Evolutionary conservation across 306 rosid species (phyloP).

Genomic region (Vigna unguiculata): DNA sequence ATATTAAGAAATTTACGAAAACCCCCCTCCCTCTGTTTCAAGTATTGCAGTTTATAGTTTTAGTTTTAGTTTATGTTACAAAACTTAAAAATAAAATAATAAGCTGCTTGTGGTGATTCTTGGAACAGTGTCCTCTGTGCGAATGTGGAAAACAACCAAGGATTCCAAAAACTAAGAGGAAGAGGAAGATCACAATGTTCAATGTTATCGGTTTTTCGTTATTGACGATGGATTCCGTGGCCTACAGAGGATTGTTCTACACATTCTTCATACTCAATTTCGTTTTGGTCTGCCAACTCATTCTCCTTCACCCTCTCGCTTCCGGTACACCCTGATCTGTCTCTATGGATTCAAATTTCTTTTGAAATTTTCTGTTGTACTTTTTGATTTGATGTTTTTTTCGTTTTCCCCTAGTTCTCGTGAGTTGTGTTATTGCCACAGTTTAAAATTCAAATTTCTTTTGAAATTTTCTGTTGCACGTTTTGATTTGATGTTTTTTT

Average conservation of each 20-base stretch:
- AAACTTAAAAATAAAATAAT: neutral
- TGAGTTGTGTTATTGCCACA: neutral
- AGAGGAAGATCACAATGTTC: slow-evolving; percentile 34
- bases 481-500: slow-evolving; percentile 1
- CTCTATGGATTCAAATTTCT: neutral
- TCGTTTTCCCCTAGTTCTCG: neutral
- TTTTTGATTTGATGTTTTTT: neutral
- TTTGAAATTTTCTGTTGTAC: neutral
- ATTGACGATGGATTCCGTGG: slow-evolving; percentile 61
- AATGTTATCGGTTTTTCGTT: slow-evolving; percentile 49
- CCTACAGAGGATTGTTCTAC: slow-evolving; percentile 71
- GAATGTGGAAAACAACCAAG: neutral
- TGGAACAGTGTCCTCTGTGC: slow-evolving; percentile 15
- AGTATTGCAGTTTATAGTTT: neutral
- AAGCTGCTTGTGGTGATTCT: neutral
- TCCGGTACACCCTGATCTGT: slow-evolving; percentile 62
- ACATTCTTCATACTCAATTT: slow-evolving; percentile 72
- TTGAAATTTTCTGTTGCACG: neutral
- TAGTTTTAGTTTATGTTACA: neutral
- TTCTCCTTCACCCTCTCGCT: slow-evolving; percentile 92
- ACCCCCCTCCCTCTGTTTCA: neutral
- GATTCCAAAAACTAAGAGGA: neutral
- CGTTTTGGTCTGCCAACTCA: slow-evolving; percentile 75
- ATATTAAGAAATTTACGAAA: neutral
- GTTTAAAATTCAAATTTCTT: neutral